These are phyloP conservation scores for Parathielavia hyrcaniae DNA, from an alignment of 495 filamentous ascomycete species.

Conservation along the genomic window DNA sequence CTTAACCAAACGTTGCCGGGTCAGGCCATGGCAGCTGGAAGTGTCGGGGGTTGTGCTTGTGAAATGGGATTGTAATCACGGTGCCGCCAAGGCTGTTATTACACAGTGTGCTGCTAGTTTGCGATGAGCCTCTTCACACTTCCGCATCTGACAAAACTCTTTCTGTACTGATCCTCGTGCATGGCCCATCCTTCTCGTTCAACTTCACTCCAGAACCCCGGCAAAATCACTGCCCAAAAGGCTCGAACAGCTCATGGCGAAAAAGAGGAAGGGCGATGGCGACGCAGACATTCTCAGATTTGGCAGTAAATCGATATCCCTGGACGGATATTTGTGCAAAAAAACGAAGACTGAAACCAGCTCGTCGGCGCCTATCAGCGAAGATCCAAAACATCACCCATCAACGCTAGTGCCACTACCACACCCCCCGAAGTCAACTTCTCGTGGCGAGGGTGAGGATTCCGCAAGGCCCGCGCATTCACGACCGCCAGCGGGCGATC, in stretches of 20 bases:
- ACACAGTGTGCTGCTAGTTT: too few species aligned
- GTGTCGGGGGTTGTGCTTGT: too few species aligned
- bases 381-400: background rate
- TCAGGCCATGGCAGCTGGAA: too few species aligned
- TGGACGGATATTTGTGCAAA: constrained; percentile 39
- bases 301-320: constrained; percentile 36
- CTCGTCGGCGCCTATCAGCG: background rate
- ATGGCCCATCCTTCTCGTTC: too few species aligned
- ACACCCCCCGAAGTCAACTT: constrained; percentile 3
- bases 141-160: background rate
- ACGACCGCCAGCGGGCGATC: constrained; percentile 23
- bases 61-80: too few species aligned
- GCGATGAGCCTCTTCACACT: too few species aligned
- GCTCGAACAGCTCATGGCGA: constrained; percentile 16
- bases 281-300: constrained; percentile 29
- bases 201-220: background rate
- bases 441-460: background rate
- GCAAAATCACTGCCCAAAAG: background rate
- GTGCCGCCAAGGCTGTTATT: too few species aligned
- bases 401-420: background rate
- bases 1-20: background rate
- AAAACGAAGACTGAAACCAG: constrained; percentile 24
- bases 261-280: constrained; percentile 24
- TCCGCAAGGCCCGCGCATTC: background rate
- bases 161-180: background rate